Evolutionary conservation across 2,329 filamentous ascomycete genomes (phyloP).

Genomic region (Ilyonectria destructans): DNA sequence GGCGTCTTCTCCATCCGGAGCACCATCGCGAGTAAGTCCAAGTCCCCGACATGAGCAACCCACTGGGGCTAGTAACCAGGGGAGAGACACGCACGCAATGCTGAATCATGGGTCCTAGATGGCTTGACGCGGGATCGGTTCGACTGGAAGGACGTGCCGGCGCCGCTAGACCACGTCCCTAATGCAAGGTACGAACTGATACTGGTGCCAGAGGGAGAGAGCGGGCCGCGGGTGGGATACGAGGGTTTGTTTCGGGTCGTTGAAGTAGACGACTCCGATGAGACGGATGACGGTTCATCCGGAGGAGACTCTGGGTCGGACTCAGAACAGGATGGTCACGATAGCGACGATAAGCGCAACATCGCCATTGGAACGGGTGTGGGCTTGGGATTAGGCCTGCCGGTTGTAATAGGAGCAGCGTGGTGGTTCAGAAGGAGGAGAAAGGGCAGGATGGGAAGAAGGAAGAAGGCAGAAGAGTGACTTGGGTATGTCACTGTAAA

Average conservation of each 20-base stretch:
- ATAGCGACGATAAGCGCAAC: not conserved
- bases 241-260: slow-evolving; percentile 23
- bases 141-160: slow-evolving; percentile 16
- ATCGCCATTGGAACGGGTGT: slow-evolving; percentile 15
- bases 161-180: slow-evolving; percentile 23
- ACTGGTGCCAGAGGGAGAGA: slow-evolving; percentile 8
- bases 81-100: not conserved
- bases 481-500: not conserved
- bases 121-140: slow-evolving; percentile 12
- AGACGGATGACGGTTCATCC: not conserved
- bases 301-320: not conserved
- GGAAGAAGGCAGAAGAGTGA: not conserved
- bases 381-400: slow-evolving; percentile 20
- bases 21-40: slow-evolving; percentile 19
- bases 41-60: not conserved
- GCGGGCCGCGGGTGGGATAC: slow-evolving; percentile 11
- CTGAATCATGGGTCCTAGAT: not conserved
- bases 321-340: not conserved
- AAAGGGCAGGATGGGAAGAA: not conserved
- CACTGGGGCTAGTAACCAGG: not conserved
- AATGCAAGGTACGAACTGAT: slow-evolving; percentile 20
- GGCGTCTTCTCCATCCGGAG: slow-evolving; percentile 25
- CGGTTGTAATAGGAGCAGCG: not conserved
- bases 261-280: not conserved
- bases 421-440: slow-evolving; percentile 9